Percentiles rank a stretch among this genome's conserved stretches.
phyloP scores from a whole-genome alignment of 768 basidiomycete species.

The Suillus paluster region DNA sequence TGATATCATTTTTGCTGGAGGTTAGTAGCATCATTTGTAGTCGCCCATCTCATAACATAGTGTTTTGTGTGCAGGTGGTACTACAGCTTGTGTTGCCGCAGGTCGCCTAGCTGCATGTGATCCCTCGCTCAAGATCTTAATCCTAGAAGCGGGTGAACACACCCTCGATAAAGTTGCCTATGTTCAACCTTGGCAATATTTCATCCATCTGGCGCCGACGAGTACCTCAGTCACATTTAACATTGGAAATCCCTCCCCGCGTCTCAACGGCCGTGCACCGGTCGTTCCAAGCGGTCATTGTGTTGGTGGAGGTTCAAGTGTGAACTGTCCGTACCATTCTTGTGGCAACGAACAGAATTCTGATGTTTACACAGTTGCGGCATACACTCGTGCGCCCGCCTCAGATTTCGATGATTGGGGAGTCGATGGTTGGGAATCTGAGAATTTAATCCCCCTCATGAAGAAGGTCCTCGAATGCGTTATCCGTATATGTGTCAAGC shows the following conservation, averaged over 20 bases:
- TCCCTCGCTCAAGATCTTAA: conserved; percentile 27
- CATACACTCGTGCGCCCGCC: conserved; percentile 62
- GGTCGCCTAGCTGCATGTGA: conserved; percentile 32
- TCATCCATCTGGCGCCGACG: conserved; percentile 19
- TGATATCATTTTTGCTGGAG: conserved; percentile 63
- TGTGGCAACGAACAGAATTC: conserved; percentile 9
- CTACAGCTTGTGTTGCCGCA: conserved; percentile 39
- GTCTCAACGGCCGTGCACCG: conserved; percentile 18
- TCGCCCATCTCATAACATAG: conserved; percentile 8
- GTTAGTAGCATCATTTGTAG: conserved; percentile 32
- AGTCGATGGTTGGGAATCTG: conserved; percentile 29
- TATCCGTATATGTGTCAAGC: not conserved
- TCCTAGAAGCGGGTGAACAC: conserved; percentile 34
- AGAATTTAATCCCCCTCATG: conserved; percentile 27
- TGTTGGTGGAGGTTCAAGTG: conserved; percentile 38
- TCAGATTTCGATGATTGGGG: conserved; percentile 55
- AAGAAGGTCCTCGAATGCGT: conserved; percentile 19
- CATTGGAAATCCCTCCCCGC: conserved; percentile 17
- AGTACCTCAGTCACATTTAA: conserved; percentile 23
- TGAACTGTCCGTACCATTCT: conserved; percentile 52
- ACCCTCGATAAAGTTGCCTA: conserved; percentile 25
- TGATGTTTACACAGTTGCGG: conserved; percentile 35
- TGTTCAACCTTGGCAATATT: conserved; percentile 25
- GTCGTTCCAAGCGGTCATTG: conserved; percentile 27
- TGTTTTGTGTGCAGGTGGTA: conserved; percentile 31